These are phyloP conservation scores for Wickerhamomyces xylosicus DNA, from an alignment of 805 yeast species.

Conservation along the genomic window DNA sequence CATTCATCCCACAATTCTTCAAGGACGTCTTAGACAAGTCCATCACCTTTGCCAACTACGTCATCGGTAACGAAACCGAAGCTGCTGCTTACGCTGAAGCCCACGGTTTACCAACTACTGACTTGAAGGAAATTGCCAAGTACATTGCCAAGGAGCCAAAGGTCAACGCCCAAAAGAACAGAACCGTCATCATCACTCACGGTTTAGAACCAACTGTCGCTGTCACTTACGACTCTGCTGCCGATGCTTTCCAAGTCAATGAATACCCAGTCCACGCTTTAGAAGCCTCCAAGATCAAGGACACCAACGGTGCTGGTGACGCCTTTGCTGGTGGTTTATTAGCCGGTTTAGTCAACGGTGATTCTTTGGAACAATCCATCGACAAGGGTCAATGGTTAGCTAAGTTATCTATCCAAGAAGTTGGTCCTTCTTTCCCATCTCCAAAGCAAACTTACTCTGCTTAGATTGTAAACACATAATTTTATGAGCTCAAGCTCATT, in stretches of 20 bases:
- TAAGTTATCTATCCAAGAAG: slow-evolving; percentile 77
- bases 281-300: slow-evolving; percentile 57
- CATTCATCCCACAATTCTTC: slow-evolving; percentile 93
- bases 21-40: slow-evolving; percentile 77
- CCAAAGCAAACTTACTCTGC: slow-evolving; percentile 16
- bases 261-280: slow-evolving; percentile 65
- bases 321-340: slow-evolving; percentile 96
- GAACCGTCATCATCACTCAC: slow-evolving; percentile 91
- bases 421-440: slow-evolving; percentile 87
- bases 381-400: slow-evolving; percentile 98
- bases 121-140: slow-evolving; percentile 72
- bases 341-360: slow-evolving; percentile 76
- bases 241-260: slow-evolving; percentile 36
- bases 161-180: slow-evolving; percentile 53
- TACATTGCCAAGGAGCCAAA: slow-evolving; percentile 71
- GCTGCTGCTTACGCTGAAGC: slow-evolving; percentile 91
- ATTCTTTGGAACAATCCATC: slow-evolving; percentile 47
- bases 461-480: too few species aligned
- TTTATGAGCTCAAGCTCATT: too few species aligned
- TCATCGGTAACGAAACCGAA: slow-evolving; percentile 95
- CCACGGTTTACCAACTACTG: slow-evolving; percentile 50
- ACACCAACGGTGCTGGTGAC: slow-evolving; percentile 99
- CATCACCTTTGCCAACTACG: slow-evolving; percentile 79
- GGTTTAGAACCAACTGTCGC: slow-evolving; percentile 87
- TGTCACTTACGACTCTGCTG: slow-evolving; percentile 43